Percentiles rank a stretch among this genome's conserved stretches.
Conservation (phyloP, 2,329 filamentous ascomycete species). For the Aspergillus niger region DNA sequence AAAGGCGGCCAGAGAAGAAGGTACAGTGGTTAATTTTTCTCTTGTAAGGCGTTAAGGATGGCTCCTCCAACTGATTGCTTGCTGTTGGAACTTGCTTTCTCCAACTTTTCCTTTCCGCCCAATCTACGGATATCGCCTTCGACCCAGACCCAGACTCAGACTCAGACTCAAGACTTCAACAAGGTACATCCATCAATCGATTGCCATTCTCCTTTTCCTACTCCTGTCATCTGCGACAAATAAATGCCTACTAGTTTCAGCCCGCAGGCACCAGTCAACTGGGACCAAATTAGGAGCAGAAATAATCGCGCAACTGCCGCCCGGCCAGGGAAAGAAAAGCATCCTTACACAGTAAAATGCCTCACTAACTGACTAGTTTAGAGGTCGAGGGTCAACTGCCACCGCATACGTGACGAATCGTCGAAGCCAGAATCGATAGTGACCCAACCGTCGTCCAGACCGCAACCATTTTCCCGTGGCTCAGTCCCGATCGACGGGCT, state of each 20-base stretch:
- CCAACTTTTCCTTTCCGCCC: not conserved
- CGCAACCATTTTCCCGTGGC: constrained; percentile 2
- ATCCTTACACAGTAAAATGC: not conserved
- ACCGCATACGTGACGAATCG: not conserved
- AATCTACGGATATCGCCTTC: not conserved
- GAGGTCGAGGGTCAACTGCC: not conserved
- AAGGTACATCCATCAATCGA: not conserved
- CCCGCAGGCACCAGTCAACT: not conserved
- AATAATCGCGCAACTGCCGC: constrained; percentile 6
- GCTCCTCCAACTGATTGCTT: too few species aligned
- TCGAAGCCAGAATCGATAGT: not conserved
- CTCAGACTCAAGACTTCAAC: not conserved
- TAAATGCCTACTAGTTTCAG: not conserved
- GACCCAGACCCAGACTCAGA: not conserved
- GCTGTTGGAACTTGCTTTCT: too few species aligned
- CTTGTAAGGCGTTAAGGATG: too few species aligned
- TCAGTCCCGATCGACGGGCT: constrained; percentile 6
- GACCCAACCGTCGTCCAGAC: constrained; percentile 6
- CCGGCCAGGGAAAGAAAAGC: not conserved
- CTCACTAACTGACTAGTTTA: not conserved
- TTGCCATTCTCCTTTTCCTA: not conserved
- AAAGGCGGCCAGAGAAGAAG: too few species aligned
- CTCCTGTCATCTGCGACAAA: not conserved
- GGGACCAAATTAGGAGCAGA: not conserved
- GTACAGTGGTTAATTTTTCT: too few species aligned